A percentile compares a stretch with the other conserved stretches of the same genome.
These are phyloP conservation scores for Boechera divaricarpa DNA, from an alignment of 345 rosid genomes.

Conservation along the genomic window DNA sequence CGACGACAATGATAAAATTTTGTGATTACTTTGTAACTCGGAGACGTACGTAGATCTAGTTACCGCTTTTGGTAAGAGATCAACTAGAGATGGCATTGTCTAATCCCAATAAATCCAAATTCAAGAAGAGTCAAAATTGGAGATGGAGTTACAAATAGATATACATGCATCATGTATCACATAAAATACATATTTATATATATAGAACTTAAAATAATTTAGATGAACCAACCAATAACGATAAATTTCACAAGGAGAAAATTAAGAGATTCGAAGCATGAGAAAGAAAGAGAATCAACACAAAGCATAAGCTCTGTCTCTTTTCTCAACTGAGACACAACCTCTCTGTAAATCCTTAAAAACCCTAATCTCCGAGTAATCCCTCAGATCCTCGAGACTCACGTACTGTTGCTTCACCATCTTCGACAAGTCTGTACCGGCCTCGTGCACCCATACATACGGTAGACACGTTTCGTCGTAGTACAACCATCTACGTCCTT, in stretches of 20 bases:
- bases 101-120: conserved; percentile 14
- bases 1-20: neutral
- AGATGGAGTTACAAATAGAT: neutral
- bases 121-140: conserved; percentile 27
- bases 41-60: conserved; percentile 14
- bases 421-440: conserved; percentile 69
- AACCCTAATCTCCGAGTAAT: conserved; percentile 80
- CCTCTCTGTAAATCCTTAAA: conserved; percentile 73
- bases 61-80: conserved; percentile 17
- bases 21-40: neutral
- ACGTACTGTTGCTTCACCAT: conserved; percentile 92
- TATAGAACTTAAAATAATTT: conserved; percentile 1
- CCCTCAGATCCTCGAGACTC: conserved; percentile 81
- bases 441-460: conserved; percentile 84
- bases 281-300: conserved; percentile 51
- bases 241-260: neutral
- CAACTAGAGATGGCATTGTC: conserved; percentile 21
- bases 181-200: neutral
- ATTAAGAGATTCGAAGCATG: neutral
- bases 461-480: conserved; percentile 79
- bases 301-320: conserved; percentile 64
- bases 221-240: conserved; percentile 19
- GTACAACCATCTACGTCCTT: conserved; percentile 68
- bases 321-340: conserved; percentile 76
- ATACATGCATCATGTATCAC: conserved; percentile 20